A percentile compares a stretch with the other conserved stretches of the same genome.
Conservation (phyloP, 2,329 filamentous ascomycete genomes). For the Fusarium anguioides region DNA sequence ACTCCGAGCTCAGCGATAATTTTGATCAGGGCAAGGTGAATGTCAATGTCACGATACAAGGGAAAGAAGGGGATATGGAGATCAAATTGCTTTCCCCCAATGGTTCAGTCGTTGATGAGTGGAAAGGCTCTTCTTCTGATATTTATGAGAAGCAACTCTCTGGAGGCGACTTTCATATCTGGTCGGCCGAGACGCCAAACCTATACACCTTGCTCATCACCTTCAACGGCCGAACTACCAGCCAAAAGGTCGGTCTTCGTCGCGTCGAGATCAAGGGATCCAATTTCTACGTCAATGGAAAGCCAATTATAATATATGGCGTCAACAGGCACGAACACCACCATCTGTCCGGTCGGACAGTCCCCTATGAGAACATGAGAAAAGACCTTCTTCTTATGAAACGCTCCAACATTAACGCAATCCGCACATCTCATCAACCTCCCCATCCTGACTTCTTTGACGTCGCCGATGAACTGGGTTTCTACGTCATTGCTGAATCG, state of each 20-base stretch:
- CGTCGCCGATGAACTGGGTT: slow-evolving; percentile 70
- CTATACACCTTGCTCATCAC: slow-evolving; percentile 64
- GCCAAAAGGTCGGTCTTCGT: slow-evolving; percentile 72
- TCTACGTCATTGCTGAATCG: slow-evolving; percentile 71
- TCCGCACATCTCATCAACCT: slow-evolving; percentile 75
- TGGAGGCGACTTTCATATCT: slow-evolving; percentile 66
- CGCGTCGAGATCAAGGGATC: slow-evolving; percentile 69
- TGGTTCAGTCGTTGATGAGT: slow-evolving; percentile 45
- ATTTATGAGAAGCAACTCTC: slow-evolving; percentile 56
- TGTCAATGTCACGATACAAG: slow-evolving; percentile 60
- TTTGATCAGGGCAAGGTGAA: slow-evolving; percentile 63
- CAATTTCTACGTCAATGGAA: slow-evolving; percentile 72
- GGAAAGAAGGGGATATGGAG: slow-evolving; percentile 55
- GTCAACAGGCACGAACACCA: slow-evolving; percentile 80
- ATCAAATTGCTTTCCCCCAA: slow-evolving; percentile 53
- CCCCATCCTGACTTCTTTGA: slow-evolving; percentile 71
- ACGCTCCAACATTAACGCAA: slow-evolving; percentile 74
- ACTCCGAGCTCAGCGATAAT: slow-evolving; percentile 66
- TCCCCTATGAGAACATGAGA: slow-evolving; percentile 70
- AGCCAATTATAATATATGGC: slow-evolving; percentile 72
- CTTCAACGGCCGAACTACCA: slow-evolving; percentile 52
- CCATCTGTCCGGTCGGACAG: slow-evolving; percentile 68
- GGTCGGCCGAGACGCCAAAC: slow-evolving; percentile 76
- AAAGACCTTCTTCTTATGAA: slow-evolving; percentile 75
- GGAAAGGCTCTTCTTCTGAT: slow-evolving; percentile 35